Base-by-base conservation (phyloP, 441 rosid genomes). In the Corymbia calophylla region DNA sequence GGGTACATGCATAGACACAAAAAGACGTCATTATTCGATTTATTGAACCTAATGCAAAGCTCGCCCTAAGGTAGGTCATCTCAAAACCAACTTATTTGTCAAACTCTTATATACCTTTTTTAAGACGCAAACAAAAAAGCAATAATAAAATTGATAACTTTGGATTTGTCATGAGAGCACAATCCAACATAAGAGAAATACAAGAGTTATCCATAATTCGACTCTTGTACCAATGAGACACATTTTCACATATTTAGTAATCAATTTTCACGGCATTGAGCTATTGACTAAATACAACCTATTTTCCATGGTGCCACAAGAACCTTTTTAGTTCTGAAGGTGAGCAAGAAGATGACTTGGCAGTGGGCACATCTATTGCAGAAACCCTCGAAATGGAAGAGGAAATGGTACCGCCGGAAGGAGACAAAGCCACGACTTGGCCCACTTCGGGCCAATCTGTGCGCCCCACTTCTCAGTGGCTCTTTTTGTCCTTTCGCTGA, bases 111-210 rank as follows among this genome's bases (percentile, higher is more conserved):
- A 70, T 35, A 70, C 5, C 14, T 35, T 7, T 13, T 32, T 3
- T 35, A 19, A 70, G 27, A 19, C 3, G 15, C 15, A 39, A 77
- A 44, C 5, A 39, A 44, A 39, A 39, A 39, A 23, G 4, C 19
- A 70, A 39, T 21, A 6, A 77, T 44, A 77, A 23, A 6, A 27
- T 23, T 2, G 14, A 12, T 73, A 12, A 7, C 0, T 7, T 39
- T 77, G 0, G 4, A 12, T 44, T 70, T 70, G 3, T 19, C 2
- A 35, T 0, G 7, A 32, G 7, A 0, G 0, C 3, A 17, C 6
- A 4, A 17, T 8, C 3, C 4, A 0, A 62, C 4, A 6, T 29
- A 14, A 13, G 4, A 9, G 2, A 4, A 27, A 13, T 5, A 0
- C 13, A 13, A 29, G 32, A 62, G 23, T 56, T 1, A n/a, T 5